Evolutionary conservation across 1,139 yeast species (phyloP).

Genomic region (Candida pseudoviswanathii): DNA sequence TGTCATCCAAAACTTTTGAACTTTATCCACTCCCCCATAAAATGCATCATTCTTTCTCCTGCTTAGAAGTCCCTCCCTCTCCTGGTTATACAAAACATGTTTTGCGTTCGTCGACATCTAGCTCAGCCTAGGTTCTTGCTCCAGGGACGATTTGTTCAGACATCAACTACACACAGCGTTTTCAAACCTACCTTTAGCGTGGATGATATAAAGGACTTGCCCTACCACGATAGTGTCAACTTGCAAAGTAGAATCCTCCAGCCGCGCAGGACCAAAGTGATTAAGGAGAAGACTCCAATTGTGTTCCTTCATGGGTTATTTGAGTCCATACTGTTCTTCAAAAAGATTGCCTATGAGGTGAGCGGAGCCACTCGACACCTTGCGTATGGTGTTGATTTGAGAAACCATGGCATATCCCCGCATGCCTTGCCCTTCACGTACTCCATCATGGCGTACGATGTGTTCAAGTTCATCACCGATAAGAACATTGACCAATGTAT

Average conservation of each 20-base stretch:
- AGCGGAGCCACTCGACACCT: conserved; percentile 30
- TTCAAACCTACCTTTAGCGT: conserved; percentile 7
- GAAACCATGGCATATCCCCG: conserved; percentile 62
- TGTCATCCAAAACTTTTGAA: too few relatives aligned
- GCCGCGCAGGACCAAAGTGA: conserved; percentile 7
- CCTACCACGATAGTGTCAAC: conserved; percentile 12
- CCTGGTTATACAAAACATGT: too few relatives aligned
- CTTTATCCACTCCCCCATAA: too few relatives aligned
- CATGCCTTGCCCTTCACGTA: conserved; percentile 48
- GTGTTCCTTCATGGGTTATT: conserved; percentile 53
- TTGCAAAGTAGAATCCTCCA: conserved; percentile 11
- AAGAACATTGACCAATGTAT: conserved; percentile 28
- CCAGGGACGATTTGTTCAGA: conserved; percentile 1
- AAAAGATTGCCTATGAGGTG: conserved; percentile 37
- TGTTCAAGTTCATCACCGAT: conserved; percentile 30
- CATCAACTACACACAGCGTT: background rate
- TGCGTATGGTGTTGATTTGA: conserved; percentile 47
- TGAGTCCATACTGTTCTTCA: conserved; percentile 47
- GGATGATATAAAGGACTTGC: conserved; percentile 14
- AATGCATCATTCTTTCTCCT: too few relatives aligned
- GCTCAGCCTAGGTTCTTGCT: too few relatives aligned
- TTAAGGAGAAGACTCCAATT: conserved; percentile 27
- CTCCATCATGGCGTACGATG: conserved; percentile 44
- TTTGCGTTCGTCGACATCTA: too few relatives aligned
- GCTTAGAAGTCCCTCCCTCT: too few relatives aligned